A percentile compares a stretch with the other conserved stretches of the same genome.
Conservation (phyloP, 2,329 filamentous ascomycete species). For the Botrytis fabae region DNA sequence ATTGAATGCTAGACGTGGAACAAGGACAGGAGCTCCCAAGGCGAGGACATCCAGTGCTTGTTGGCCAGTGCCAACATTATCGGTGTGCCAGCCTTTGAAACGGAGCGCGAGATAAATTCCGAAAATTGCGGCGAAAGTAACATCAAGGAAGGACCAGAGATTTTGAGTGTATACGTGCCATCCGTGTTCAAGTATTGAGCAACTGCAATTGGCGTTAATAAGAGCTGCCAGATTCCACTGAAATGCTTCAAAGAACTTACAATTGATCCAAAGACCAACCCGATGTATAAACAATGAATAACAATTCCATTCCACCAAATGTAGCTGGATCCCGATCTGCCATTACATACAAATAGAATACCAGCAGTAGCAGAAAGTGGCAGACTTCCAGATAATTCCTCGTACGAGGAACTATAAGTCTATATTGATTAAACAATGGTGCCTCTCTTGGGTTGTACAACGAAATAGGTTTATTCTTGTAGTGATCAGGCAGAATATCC, state of each 20-base stretch:
- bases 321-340: constrained; percentile 58
- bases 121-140: constrained; percentile 74
- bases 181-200: constrained; percentile 73
- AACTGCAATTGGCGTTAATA: neutral
- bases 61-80: constrained; percentile 52
- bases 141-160: constrained; percentile 83
- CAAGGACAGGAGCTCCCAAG: constrained; percentile 73
- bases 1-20: constrained; percentile 80
- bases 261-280: constrained; percentile 58
- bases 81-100: constrained; percentile 59
- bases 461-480: constrained; percentile 80
- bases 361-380: constrained; percentile 70
- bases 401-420: constrained; percentile 77
- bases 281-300: constrained; percentile 71
- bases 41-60: constrained; percentile 78
- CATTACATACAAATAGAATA: constrained; percentile 73
- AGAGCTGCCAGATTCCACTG: neutral
- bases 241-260: constrained; percentile 58
- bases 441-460: constrained; percentile 76
- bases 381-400: constrained; percentile 72
- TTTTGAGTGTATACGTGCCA: constrained; percentile 86
- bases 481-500: constrained; percentile 81
- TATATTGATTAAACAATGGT: constrained; percentile 79
- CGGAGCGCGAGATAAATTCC: constrained; percentile 67
- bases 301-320: constrained; percentile 59